Percentiles rank a stretch among this genome's conserved stretches.
Evolutionary conservation across 2,329 filamentous ascomycete genomes (phyloP).

Genomic region (Colletotrichum sp.): DNA sequence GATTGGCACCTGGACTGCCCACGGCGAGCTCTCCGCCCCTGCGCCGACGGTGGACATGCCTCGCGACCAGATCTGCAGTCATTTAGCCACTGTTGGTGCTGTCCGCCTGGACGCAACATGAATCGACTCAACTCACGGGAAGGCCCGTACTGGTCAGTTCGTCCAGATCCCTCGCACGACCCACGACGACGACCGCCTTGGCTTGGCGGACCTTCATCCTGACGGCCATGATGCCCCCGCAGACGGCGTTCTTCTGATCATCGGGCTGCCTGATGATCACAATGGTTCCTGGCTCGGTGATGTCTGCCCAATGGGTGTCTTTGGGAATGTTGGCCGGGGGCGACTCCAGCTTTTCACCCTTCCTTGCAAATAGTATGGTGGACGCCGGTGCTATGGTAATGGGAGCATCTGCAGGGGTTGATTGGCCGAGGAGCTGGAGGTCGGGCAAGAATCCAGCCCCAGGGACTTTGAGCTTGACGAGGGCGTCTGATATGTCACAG

Average conservation of each 20-base stretch:
- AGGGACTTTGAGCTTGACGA: conserved; percentile 71
- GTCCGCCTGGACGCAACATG: not conserved
- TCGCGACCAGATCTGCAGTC: conserved; percentile 56
- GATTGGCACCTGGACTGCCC: conserved; percentile 54
- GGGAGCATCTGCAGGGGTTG: conserved; percentile 27
- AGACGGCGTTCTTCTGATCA: conserved; percentile 70
- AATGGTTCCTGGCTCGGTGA: conserved; percentile 63
- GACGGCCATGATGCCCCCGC: conserved; percentile 79
- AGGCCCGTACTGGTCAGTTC: conserved; percentile 62
- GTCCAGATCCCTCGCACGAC: conserved; percentile 69
- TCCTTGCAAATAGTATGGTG: conserved; percentile 68
- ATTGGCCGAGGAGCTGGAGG: conserved; percentile 39
- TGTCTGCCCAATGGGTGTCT: conserved; percentile 72
- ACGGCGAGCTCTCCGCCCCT: conserved; percentile 60
- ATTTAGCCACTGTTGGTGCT: not conserved
- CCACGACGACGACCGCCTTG: conserved; percentile 69
- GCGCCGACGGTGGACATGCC: conserved; percentile 64
- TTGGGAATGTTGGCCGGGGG: conserved; percentile 55
- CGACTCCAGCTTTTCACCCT: conserved; percentile 46
- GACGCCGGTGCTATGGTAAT: conserved; percentile 59
- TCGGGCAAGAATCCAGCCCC: conserved; percentile 72
- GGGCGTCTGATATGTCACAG: conserved; percentile 73
- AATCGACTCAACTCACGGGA: conserved; percentile 49
- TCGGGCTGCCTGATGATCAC: conserved; percentile 71
- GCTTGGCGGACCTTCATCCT: conserved; percentile 69